These are phyloP conservation scores for Trichosanthes cucumerina DNA, from an alignment of 306 rosid genomes.

Conservation along the genomic window DNA sequence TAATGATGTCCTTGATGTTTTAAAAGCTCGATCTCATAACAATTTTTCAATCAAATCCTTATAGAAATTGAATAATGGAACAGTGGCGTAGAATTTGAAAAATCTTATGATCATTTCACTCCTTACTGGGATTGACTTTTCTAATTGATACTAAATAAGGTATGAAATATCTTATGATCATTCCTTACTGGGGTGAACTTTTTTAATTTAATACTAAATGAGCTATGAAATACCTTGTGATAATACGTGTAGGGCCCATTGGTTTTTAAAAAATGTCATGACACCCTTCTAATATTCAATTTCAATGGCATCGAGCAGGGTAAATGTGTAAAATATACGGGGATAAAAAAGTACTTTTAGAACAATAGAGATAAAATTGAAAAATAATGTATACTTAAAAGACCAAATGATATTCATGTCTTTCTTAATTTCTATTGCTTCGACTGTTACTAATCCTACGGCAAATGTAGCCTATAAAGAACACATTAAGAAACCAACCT, in stretches of 20 bases:
- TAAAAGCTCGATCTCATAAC: neutral
- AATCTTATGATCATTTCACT: neutral
- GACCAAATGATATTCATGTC: neutral
- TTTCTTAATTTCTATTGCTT: neutral
- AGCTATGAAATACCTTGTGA: neutral
- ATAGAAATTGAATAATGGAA: neutral
- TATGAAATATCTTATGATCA: neutral
- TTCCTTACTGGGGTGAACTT: neutral
- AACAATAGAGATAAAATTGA: neutral
- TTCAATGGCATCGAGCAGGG: neutral
- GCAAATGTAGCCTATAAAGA: neutral
- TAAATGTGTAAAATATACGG: neutral
- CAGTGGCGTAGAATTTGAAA: neutral
- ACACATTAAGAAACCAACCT: constrained; percentile 32
- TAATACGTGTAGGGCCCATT: neutral
- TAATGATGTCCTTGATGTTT: neutral
- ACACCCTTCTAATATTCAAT: neutral
- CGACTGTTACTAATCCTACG: neutral
- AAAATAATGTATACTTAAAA: neutral
- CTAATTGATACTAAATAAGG: neutral
- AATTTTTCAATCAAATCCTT: neutral
- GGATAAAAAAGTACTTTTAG: neutral
- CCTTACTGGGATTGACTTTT: neutral
- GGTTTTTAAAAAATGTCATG: neutral
- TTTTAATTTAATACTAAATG: neutral